Percentiles rank a stretch among this genome's conserved stretches.
These are phyloP conservation scores for Flaveria sonorensis DNA, from an alignment of 129 eudicot species.

Conservation along the genomic window DNA sequence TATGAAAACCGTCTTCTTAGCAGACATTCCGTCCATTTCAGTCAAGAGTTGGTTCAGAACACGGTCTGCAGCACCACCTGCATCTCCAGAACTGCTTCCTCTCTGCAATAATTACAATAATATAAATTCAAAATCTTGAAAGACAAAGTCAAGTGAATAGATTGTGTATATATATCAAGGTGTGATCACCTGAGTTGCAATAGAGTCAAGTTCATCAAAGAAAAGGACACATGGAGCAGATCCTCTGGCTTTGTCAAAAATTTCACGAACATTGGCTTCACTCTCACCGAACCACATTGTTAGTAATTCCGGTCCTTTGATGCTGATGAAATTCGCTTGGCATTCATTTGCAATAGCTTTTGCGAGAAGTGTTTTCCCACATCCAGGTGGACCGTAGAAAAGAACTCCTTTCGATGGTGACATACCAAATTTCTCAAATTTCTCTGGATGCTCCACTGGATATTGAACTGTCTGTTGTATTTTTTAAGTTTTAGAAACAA, in stretches of 20 bases:
- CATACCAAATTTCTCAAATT: not conserved
- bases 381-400: slow-evolving; percentile 3
- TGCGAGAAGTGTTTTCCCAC: not conserved
- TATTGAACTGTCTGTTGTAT: not conserved
- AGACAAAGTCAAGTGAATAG: not conserved
- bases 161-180: too few species aligned
- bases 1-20: not conserved
- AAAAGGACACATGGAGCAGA: not conserved
- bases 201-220: not conserved
- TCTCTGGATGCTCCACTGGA: not conserved
- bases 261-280: not conserved
- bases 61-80: slow-evolving; percentile 24
- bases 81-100: slow-evolving; percentile 9
- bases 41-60: slow-evolving; percentile 21
- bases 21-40: slow-evolving; percentile 16
- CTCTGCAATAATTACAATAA: slow-evolving; percentile 14
- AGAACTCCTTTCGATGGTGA: not conserved
- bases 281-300: not conserved
- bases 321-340: not conserved
- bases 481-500: not conserved
- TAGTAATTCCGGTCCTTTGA: not conserved
- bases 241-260: not conserved
- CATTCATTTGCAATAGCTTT: not conserved
- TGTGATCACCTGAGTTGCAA: not conserved
- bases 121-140: not conserved